Evolutionary conservation across 805 yeast species (phyloP), one percentile per base, ranked within the genome.

Genomic region (Lachancea waltii): DNA sequence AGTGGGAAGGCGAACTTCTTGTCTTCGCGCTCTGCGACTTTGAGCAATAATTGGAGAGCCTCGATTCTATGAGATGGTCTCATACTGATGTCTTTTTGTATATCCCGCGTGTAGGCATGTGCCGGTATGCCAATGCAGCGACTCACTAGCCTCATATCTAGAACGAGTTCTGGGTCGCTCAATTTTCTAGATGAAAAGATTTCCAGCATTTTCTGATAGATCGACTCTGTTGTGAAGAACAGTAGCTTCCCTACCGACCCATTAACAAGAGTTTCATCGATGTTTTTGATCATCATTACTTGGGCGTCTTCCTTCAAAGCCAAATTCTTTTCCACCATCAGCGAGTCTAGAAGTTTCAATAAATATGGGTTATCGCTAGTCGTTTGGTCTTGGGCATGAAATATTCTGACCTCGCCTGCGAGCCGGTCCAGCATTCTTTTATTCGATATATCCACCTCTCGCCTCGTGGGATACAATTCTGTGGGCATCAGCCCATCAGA

Each of bases 221-320:
- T 24, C 0, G 48, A 40, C 17, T 48, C 48, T 0, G 68, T 53
- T 7, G 62, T 46, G 42, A 69, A 69, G 22, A 62, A 59, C 3
- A 68, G 42, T 1, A 92, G 81, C 26, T 70, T 75, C 0, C 99
- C 99, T 26, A 90, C 66, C 0, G 96, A 76, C 3, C 99, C 98
- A 62, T 92, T 92, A 28, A 92, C 97, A 26, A 92, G 65, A 2
- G 68, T 63, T 7, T 77, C 81, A 46, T 85, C 89, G 20, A 73
- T 69, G 56, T 92, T 92, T 51, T 84, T 85, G 47, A 92, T 63
- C 70, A 85, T 78, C 96, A 92, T 89, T 1, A 92, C 97, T 60
- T 92, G 98, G 0, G 96, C 94, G 25, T 85, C 86, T 38, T 75
- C 79, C 57, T 89, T 90, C 46, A 92, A 63, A 2, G 65, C 69